Evolutionary conservation across 2,329 filamentous ascomycete genomes (phyloP), one percentile per base, ranked within the genome.

Genomic region (Aspergillus sp.): DNA sequence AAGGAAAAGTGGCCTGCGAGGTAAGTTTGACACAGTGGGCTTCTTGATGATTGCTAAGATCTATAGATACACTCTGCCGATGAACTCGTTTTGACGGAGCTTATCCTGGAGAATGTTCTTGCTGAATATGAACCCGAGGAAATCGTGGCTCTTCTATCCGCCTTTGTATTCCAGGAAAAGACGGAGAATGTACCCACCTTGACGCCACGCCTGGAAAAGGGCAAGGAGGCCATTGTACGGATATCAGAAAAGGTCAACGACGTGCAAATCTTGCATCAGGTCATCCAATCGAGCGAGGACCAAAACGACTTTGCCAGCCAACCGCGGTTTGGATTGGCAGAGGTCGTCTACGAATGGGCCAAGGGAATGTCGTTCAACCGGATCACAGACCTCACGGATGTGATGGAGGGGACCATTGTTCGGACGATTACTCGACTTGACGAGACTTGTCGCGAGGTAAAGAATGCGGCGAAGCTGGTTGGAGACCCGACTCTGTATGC

Each of bases 331-430:
- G 95, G 94, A 1, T 85, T 99, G 59, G 93, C 97, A 75, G 95
- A 99, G 77, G 95, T 99, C 0, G 96, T 99, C 38, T 97, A 98
- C 75, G 95, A 99, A 77, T 99, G 95, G 95, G 95, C 95, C 9
- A 84, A 92, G 54, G 95, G 95, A 28, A 98, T 98, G 92, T 94
- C 91, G 56, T 99, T 99, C 84, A 96, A 96, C 79, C 94, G 95
- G 67, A 99, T 99, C 68, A 98, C 94, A 0, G 91, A 94, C 68
- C 80, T 99, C 73, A 99, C 95, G 7, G 94, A 98, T 76, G 93
- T 99, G 60, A 87, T 98, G 71, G 95, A 99, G 78, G 95, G 95
- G 1, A 98, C 95, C 0, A 98, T 99, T 79, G 95, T 99, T 52
- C 84, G 95, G 56, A 94, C 95, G 2, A 98, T 99, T 69, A 96